These are phyloP conservation scores for Solidago caesia DNA, from an alignment of 129 eudicot species.

Conservation along the genomic window DNA sequence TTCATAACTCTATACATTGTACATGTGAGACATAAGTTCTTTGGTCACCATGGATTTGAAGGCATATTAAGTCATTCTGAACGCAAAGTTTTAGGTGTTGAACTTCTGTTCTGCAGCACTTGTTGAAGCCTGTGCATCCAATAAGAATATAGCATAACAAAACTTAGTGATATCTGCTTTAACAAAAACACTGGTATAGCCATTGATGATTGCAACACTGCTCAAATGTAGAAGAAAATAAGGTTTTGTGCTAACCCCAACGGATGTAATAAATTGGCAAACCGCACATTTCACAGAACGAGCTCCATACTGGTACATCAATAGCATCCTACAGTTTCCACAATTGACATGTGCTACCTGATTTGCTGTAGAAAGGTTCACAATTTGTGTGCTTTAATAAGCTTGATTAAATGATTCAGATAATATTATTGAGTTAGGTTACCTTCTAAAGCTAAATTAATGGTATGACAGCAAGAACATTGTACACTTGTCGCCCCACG, in stretches of 20 bases:
- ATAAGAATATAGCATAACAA: constrained; percentile 11
- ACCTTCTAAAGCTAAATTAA: constrained; percentile 75
- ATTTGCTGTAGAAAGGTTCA: constrained; percentile 51
- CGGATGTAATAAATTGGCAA: constrained; percentile 68
- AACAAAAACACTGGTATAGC: not conserved
- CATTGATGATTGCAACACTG: not conserved
- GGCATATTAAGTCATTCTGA: constrained; percentile 30
- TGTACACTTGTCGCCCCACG: constrained; percentile 81
- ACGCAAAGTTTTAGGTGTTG: constrained; percentile 41
- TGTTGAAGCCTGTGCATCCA: constrained; percentile 60
- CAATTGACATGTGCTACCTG: constrained; percentile 90
- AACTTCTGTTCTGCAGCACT: constrained; percentile 65
- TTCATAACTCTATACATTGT: constrained; percentile 55
- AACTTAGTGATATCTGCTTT: not conserved
- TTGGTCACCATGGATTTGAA: constrained; percentile 24
- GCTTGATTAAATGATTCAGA: not conserved
- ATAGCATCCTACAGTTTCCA: constrained; percentile 72
- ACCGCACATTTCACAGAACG: constrained; percentile 82
- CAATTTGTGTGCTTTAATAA: not conserved
- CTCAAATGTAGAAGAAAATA: not conserved
- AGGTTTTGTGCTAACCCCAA: constrained; percentile 54
- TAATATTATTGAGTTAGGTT: constrained; percentile 16
- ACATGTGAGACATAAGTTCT: constrained; percentile 22
- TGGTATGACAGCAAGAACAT: constrained; percentile 78
- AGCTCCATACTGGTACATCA: constrained; percentile 85